These are phyloP conservation scores for Wolfiporia cocos DNA, from an alignment of 1,284 basidiomycete genomes.

Conservation along the genomic window DNA sequence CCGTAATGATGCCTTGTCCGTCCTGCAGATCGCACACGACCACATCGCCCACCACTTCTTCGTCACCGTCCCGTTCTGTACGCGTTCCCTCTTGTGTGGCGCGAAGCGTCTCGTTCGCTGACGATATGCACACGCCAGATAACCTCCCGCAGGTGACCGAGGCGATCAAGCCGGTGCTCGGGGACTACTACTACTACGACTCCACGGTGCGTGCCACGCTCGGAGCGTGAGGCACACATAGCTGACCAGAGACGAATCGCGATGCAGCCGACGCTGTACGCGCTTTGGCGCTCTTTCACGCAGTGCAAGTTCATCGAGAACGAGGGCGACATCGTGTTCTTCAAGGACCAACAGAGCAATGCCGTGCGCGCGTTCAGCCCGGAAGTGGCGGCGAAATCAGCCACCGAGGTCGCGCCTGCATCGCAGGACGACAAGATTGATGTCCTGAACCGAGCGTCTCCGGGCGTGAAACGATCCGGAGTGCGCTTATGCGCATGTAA, in stretches of 20 bases:
- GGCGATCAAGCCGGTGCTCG: constrained; percentile 32
- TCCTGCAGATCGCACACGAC: constrained; percentile 32
- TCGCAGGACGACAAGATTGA: not conserved
- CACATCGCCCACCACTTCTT: constrained; percentile 38
- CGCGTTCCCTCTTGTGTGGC: constrained; percentile 5
- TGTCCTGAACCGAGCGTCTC: too few relatives aligned
- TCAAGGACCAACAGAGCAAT: constrained; percentile 62
- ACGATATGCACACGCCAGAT: constrained; percentile 19
- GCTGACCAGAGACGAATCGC: too few relatives aligned
- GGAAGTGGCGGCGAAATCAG: not conserved
- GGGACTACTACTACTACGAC: constrained; percentile 36
- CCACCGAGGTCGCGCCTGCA: not conserved
- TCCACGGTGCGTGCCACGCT: constrained; percentile 38
- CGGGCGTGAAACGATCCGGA: too few relatives aligned
- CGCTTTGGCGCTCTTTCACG: constrained; percentile 41
- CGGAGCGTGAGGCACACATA: too few relatives aligned
- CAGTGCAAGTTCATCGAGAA: constrained; percentile 68
- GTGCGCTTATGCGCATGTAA: too few relatives aligned
- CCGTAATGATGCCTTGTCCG: too few relatives aligned
- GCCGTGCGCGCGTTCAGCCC: constrained; percentile 23
- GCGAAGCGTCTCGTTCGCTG: not conserved
- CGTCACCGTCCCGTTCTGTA: constrained; percentile 33
- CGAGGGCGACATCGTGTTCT: constrained; percentile 70
- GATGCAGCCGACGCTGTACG: constrained; percentile 26
- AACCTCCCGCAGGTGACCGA: constrained; percentile 34